Evolutionary conservation across 2,329 filamentous ascomycete species (phyloP).

Genomic region (Xylaria digitata): DNA sequence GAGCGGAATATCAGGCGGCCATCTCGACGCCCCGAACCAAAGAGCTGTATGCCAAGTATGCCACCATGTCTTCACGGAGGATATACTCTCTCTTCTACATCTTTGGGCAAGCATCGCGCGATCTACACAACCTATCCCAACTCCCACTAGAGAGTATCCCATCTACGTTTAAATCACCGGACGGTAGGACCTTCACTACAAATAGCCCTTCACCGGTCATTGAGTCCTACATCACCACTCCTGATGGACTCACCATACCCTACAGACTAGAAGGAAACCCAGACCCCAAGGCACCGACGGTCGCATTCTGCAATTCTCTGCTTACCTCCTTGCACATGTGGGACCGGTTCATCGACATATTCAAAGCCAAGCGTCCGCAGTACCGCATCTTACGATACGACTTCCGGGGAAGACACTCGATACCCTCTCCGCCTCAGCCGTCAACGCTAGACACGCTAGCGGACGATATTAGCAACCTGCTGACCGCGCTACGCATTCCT

Average conservation of each 20-base stretch:
- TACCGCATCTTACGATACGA: conserved; percentile 83
- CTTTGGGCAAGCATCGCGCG: conserved; percentile 79
- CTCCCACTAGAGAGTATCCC: conserved; percentile 54
- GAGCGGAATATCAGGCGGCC: conserved; percentile 71
- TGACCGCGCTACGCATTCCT: conserved; percentile 75
- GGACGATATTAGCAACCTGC: conserved; percentile 72
- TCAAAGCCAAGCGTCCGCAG: conserved; percentile 68
- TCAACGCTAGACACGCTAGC: conserved; percentile 74
- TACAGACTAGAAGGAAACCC: conserved; percentile 81
- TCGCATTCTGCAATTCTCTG: conserved; percentile 84
- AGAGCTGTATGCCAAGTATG: conserved; percentile 68
- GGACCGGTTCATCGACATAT: conserved; percentile 75
- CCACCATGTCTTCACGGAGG: conserved; percentile 67
- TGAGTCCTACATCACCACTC: conserved; percentile 73
- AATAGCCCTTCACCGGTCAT: conserved; percentile 66
- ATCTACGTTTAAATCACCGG: conserved; percentile 64
- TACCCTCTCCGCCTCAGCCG: conserved; percentile 60
- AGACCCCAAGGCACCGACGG: conserved; percentile 73
- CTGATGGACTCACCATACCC: conserved; percentile 74
- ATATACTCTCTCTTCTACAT: conserved; percentile 81
- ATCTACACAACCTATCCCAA: conserved; percentile 68
- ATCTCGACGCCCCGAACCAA: conserved; percentile 71
- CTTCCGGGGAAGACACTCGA: conserved; percentile 72
- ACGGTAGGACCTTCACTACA: conserved; percentile 66
- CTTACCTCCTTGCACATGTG: conserved; percentile 84